Percentiles rank a stretch among this genome's conserved stretches.
These are phyloP conservation scores for Colletotrichum simmondsii DNA, from an alignment of 2,329 filamentous ascomycete genomes.

Conservation along the genomic window DNA sequence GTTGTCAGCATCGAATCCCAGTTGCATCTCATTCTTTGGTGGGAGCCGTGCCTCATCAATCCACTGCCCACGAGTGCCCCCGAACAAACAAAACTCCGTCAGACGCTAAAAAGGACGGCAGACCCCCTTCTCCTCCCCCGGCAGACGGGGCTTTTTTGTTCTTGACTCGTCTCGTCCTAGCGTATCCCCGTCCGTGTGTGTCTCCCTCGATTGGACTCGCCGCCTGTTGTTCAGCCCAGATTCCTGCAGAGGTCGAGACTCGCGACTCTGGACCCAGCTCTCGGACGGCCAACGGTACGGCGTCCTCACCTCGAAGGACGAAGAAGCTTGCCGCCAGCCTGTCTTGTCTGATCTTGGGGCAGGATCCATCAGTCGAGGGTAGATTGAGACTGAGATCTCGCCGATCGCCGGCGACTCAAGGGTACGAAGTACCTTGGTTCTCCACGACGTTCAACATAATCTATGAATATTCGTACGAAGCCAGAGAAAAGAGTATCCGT, in stretches of 20 bases:
- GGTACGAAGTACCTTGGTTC: not conserved
- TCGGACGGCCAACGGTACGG: constrained; percentile 15
- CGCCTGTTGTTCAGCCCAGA: constrained; percentile 21
- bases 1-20: constrained; percentile 8
- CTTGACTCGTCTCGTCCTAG: constrained; percentile 30
- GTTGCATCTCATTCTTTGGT: constrained; percentile 4
- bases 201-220: constrained; percentile 24
- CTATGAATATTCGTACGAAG: not conserved
- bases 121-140: not conserved
- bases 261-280: not conserved
- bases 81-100: constrained; percentile 17
- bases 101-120: constrained; percentile 29
- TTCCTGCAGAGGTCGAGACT: constrained; percentile 9
- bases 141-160: constrained; percentile 19
- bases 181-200: constrained; percentile 18
- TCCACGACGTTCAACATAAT: not conserved
- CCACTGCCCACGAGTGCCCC: constrained; percentile 12
- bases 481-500: not conserved
- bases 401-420: not conserved
- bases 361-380: not conserved
- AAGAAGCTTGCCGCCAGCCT: not conserved
- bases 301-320: not conserved
- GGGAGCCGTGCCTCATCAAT: not conserved
- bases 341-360: constrained; percentile 11
- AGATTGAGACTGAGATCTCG: not conserved